These are phyloP conservation scores for Irineochytrium annulatum DNA, from an alignment of 192 early-diverging fungal genomes.

Conservation along the genomic window DNA sequence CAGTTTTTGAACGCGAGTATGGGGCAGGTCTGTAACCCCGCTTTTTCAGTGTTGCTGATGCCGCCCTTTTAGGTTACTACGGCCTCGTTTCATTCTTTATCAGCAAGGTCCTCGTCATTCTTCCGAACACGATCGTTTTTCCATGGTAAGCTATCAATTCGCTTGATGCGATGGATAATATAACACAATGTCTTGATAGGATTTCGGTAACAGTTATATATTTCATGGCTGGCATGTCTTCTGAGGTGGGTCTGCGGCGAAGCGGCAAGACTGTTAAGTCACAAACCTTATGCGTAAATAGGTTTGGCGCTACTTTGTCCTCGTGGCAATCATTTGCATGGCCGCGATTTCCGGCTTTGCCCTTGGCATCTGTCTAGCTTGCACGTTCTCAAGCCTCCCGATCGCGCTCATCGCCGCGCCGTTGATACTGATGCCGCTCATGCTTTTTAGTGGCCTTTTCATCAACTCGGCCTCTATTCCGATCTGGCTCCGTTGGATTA, in stretches of 20 bases:
- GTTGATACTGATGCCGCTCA: constrained; percentile 47
- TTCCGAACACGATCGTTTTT: constrained; percentile 47
- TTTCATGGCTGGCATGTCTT: constrained; percentile 56
- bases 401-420: constrained; percentile 45
- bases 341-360: constrained; percentile 44
- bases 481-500: constrained; percentile 43
- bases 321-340: constrained; percentile 26
- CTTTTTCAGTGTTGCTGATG: neutral
- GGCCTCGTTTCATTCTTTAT: constrained; percentile 49
- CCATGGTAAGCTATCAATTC: constrained; percentile 27
- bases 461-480: constrained; percentile 58
- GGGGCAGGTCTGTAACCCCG: constrained; percentile 15
- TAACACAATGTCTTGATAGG: neutral
- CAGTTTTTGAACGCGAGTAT: constrained; percentile 56
- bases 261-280: too few relatives aligned
- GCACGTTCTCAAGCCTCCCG: constrained; percentile 38
- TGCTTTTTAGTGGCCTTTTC: constrained; percentile 50
- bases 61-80: constrained; percentile 52
- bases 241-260: too few relatives aligned
- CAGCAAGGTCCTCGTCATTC: constrained; percentile 52
- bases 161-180: neutral
- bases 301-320: constrained; percentile 40
- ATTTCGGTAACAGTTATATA: constrained; percentile 43
- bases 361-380: constrained; percentile 50
- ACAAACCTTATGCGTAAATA: too few relatives aligned